Evolutionary conservation across 345 rosid species (phyloP), one percentile per base, ranked within the genome.

Genomic region (Trapa bicornis): DNA sequence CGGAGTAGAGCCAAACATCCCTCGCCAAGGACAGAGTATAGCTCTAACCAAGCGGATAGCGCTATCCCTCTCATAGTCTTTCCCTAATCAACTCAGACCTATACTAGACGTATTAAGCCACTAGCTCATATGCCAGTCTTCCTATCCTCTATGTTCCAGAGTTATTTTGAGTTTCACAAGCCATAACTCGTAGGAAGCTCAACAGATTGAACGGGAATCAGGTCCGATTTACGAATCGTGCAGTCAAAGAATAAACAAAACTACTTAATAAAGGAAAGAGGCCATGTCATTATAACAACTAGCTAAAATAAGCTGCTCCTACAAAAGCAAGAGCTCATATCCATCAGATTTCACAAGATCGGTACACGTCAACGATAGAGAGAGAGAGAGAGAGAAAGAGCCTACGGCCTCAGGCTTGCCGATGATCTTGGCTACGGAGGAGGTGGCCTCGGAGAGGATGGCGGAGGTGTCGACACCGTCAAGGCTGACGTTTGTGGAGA

Each of bases 361-460:
- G 47, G 66, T 16, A 37, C 36, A 16, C 57, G n/a, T 8, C 1
- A 11, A 45, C 5, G 60, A 41, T 41, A 41, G 43, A 16, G n/a
- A 12, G 37, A 37, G 48, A 2, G 33, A 6, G 35, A 39, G 37
- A 33, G 66, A 38, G 43, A 41, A 8, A 41, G 69, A 2, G 64
- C 52, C 39, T 75, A 81, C 83, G 41, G 78, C 73, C 64, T 75
- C 76, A 2, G 83, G 85, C 72, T 81, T 79, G 69, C 83, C 81
- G 76, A 79, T 75, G 72, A 82, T 62, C 63, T 69, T 76, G 74
- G 83, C 83, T 47, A 82, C 83, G 69, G 79, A 37, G 72, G 82
- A 72, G 73, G 83, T 73, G 67, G 78, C 78, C 62, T 81, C 83
- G 56, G 79, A 68, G 70, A 81, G 83, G 65, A 82, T 67, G 69